Evolutionary conservation across 306 rosid genomes (phyloP), one percentile per base, ranked within the genome.

Genomic region (Cercis canadensis): DNA sequence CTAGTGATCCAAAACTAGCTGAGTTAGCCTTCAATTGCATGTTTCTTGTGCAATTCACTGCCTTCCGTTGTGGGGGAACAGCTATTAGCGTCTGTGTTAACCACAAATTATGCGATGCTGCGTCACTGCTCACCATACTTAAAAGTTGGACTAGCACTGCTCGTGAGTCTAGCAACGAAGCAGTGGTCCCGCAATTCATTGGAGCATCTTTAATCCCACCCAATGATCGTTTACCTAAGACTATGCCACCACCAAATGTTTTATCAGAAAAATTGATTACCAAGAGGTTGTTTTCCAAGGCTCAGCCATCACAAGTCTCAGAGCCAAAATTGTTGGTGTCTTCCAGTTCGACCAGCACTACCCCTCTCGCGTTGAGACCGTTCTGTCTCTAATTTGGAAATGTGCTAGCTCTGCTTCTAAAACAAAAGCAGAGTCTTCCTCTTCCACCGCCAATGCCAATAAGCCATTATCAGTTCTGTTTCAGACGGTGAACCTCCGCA

Each of bases 1-100:
- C 31, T 2, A 65, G 1, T 11, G 16, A 12, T 29, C 62, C 41
- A n/a, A 65, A 75, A 45, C 18, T 51, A 8, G 61, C 57, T 4
- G 53, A 59, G 2, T 51, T 67, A 8, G 49, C 44, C n/a, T 16
- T 4, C 0, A 19, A 66, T 5, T 13, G 55, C 44, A 41, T 75
- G 6, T 43, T 75, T 11, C 69, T 67, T 39, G 69, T 75, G 5
- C 80, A 75, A 18, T 72, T 47, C 57, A 75, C 17, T 5, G 37
- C 55, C 2, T 75, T 75, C 9, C 47, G 47, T 16, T 75, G 80
- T 14, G 62, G 80, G 29, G 80, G 80, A 58, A 19, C 69, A 7
- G 74, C 80, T 11, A 29, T 75, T 21, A 67, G 74, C 2, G 39
- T 75, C 7, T 24, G 68, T 51, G 67, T 36, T 33, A 66, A 68